Conservation (phyloP, 495 filamentous ascomycete genomes). For the Aspergillus hancockii region DNA sequence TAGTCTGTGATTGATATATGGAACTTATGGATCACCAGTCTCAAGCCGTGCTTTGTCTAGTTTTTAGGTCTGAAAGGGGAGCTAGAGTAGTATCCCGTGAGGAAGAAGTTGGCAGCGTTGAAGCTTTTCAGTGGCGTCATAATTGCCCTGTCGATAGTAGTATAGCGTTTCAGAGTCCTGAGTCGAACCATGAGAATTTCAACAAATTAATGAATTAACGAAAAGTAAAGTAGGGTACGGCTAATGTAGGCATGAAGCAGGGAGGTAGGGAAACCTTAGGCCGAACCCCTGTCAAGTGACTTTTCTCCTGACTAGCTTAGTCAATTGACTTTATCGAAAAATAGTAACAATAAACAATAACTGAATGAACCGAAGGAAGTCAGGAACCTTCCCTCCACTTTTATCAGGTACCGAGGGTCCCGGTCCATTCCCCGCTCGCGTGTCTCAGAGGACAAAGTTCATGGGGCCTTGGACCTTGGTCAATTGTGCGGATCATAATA, state of each 20-base stretch:
- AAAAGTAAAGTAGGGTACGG: not conserved
- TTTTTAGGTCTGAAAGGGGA: not conserved
- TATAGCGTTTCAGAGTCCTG: not conserved
- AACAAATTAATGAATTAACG: too few species aligned
- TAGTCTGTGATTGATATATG: not conserved
- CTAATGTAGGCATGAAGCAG: not conserved
- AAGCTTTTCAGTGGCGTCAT: not conserved
- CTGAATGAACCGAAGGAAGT: not conserved
- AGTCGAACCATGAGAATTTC: not conserved
- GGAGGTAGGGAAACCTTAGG: not conserved
- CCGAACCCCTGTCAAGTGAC: not conserved
- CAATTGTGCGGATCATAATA: constrained; percentile 3
- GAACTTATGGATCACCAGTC: not conserved
- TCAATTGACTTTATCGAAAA: not conserved
- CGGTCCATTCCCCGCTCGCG: not conserved
- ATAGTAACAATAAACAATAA: not conserved
- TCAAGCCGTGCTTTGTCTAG: not conserved
- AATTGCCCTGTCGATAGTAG: not conserved
- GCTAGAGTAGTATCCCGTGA: not conserved
- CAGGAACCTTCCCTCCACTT: not conserved
- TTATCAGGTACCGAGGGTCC: not conserved
- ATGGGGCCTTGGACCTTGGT: constrained; percentile 1
- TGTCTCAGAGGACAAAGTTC: constrained; percentile 3
- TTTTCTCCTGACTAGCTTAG: not conserved
- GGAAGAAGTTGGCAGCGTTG: not conserved